Evolutionary conservation across 352 stramenopile genomes (phyloP).

Genomic region (Blastocystis sp.): DNA sequence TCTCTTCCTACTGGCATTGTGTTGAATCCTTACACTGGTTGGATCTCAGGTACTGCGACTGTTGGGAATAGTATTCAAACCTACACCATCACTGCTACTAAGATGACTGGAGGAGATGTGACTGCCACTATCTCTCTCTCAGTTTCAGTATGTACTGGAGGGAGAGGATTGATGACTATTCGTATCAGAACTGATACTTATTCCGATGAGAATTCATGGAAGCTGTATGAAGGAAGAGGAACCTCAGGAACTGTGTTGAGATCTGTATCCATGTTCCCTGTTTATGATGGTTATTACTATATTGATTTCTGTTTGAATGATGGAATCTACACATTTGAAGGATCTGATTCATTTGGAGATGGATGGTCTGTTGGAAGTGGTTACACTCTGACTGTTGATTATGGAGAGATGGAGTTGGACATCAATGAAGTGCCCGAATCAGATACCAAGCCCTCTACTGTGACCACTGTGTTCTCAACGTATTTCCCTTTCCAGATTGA

Average conservation of each 20-base stretch:
- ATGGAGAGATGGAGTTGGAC: neutral
- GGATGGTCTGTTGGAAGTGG: neutral
- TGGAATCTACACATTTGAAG: neutral
- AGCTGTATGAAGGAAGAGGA: neutral
- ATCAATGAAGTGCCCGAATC: neutral
- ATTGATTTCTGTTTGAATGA: slow-evolving; percentile 3
- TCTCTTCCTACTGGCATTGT: neutral
- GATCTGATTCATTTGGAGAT: neutral
- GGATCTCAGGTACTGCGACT: slow-evolving; percentile 8
- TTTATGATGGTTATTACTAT: neutral
- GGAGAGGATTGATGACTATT: neutral
- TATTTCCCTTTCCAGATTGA: slow-evolving; percentile 22
- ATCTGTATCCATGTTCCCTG: neutral
- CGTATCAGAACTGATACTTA: neutral
- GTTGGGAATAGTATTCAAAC: neutral
- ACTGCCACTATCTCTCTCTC: neutral
- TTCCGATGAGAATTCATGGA: neutral
- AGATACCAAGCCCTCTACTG: neutral
- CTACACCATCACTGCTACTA: slow-evolving; percentile 43
- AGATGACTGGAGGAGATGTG: neutral
- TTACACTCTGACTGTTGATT: neutral
- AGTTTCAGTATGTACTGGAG: neutral
- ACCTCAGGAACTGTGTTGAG: neutral
- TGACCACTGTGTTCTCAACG: neutral
- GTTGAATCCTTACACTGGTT: slow-evolving; percentile 14